Evolutionary conservation across 75 land plant genomes (phyloP).

Genomic region (Isoetes taiwanensis): DNA sequence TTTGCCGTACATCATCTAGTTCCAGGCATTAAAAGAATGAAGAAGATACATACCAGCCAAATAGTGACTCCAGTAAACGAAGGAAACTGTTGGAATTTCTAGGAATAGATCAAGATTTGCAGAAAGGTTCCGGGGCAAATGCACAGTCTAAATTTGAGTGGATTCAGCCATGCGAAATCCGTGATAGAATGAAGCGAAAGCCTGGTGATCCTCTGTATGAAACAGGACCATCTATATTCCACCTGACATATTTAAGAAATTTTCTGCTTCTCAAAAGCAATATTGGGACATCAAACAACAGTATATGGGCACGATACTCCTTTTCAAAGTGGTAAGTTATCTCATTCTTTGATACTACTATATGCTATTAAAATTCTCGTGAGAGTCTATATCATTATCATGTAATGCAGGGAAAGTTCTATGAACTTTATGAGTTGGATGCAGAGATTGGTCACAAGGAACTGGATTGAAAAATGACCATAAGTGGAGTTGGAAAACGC

Average conservation of each 20-base stretch:
- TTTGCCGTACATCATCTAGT: no score
- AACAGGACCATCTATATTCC: slow-evolving; percentile 72
- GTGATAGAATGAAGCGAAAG: slow-evolving; percentile 57
- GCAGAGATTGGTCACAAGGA: slow-evolving; percentile 95
- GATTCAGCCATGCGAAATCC: slow-evolving; percentile 50
- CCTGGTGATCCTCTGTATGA: slow-evolving; percentile 67
- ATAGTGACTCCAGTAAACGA: slow-evolving; percentile 31
- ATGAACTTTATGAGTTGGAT: slow-evolving; percentile 93
- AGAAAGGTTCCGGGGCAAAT: slow-evolving; percentile 31
- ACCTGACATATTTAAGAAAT: slow-evolving; percentile 50
- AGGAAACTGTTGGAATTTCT: slow-evolving; percentile 32
- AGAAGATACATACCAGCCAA: no score
- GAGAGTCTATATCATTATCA: no score
- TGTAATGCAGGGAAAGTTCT: slow-evolving; percentile 73
- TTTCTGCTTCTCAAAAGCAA: slow-evolving; percentile 90
- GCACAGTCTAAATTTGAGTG: slow-evolving; percentile 64
- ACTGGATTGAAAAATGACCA: slow-evolving; percentile 87
- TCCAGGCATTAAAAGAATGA: no score
- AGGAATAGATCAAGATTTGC: slow-evolving; percentile 15
- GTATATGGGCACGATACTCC: slow-evolving; percentile 87
- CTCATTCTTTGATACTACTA: no score
- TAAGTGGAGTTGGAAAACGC: slow-evolving; percentile 92
- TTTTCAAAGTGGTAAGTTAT: slow-evolving; percentile 82
- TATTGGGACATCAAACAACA: slow-evolving; percentile 76
- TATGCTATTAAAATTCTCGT: no score